A percentile compares a stretch with the other conserved stretches of the same genome.
phyloP scores from a whole-genome alignment of 2,329 filamentous ascomycete genomes.

The Ophiostoma perfectum region DNA sequence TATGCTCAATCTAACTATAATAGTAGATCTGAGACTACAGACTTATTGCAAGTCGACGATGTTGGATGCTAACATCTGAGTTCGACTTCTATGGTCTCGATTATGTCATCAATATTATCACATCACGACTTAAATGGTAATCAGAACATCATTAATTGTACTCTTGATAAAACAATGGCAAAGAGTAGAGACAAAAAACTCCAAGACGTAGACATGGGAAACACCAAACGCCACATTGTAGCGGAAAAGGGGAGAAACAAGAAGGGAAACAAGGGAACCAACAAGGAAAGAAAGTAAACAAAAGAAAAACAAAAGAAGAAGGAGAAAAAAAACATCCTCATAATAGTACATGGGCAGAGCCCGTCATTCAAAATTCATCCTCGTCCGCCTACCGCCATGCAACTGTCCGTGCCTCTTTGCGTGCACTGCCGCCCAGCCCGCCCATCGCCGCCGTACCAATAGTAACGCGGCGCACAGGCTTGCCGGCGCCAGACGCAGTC shows the following conservation, averaged over 20 bases:
- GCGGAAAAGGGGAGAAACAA: background rate
- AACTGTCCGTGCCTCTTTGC: conserved; percentile 19
- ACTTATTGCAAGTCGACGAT: too few species aligned
- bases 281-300: background rate
- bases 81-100: too few species aligned
- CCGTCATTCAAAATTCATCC: conserved; percentile 5
- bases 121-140: background rate
- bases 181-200: background rate
- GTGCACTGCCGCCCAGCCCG: conserved; percentile 11
- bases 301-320: background rate
- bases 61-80: too few species aligned
- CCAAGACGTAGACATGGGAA: background rate
- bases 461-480: conserved; percentile 37
- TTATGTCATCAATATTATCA: background rate
- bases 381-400: conserved; percentile 27
- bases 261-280: background rate
- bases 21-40: too few species aligned
- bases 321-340: background rate
- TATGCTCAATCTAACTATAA: too few species aligned
- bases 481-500: conserved; percentile 13
- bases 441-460: conserved; percentile 37
- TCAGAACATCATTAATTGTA: conserved; percentile 4
- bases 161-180: background rate
- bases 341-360: conserved; percentile 4
- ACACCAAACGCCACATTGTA: background rate